These are phyloP conservation scores for Pichia sp. DNA, from an alignment of 1,139 yeast species.

Conservation along the genomic window DNA sequence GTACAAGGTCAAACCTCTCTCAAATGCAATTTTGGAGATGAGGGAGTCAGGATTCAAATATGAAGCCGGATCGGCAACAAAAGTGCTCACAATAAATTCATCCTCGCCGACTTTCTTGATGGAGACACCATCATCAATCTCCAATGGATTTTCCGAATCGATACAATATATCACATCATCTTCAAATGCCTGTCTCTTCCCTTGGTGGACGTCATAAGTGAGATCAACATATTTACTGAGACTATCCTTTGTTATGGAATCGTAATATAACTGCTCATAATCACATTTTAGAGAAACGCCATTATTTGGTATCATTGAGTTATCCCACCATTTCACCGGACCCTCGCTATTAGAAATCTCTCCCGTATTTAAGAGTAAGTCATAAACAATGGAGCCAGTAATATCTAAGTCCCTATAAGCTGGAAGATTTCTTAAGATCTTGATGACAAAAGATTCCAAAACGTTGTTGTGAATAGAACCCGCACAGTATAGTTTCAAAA, in stretches of 20 bases:
- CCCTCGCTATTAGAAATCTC: slow-evolving; percentile 31
- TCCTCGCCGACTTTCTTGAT: slow-evolving; percentile 34
- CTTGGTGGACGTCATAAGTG: slow-evolving; percentile 31
- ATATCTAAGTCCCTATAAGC: slow-evolving; percentile 31
- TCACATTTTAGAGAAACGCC: slow-evolving; percentile 35
- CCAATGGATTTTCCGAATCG: slow-evolving; percentile 75
- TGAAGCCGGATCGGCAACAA: slow-evolving; percentile 86
- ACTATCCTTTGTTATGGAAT: slow-evolving; percentile 17
- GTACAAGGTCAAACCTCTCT: slow-evolving; percentile 63
- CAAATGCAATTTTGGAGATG: slow-evolving; percentile 53
- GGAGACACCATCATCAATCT: slow-evolving; percentile 91
- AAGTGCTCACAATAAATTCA: slow-evolving; percentile 49
- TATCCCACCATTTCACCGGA: slow-evolving; percentile 43
- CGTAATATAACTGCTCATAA: slow-evolving; percentile 36
- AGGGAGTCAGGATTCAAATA: slow-evolving; percentile 42
- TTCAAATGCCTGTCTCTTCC: slow-evolving; percentile 23
- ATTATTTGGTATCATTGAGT: slow-evolving; percentile 35
- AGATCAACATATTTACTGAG: slow-evolving; percentile 20
- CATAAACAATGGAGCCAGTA: slow-evolving; percentile 42
- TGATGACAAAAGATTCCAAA: slow-evolving; percentile 33
- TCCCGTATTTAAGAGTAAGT: slow-evolving; percentile 31
- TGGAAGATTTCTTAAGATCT: slow-evolving; percentile 22
- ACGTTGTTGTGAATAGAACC: slow-evolving; percentile 41
- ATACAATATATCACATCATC: slow-evolving; percentile 69
- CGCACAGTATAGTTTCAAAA: slow-evolving; percentile 43